phyloP scores from a whole-genome alignment of 164 flowering plant species.

The Euptelea pleiosperma region DNA sequence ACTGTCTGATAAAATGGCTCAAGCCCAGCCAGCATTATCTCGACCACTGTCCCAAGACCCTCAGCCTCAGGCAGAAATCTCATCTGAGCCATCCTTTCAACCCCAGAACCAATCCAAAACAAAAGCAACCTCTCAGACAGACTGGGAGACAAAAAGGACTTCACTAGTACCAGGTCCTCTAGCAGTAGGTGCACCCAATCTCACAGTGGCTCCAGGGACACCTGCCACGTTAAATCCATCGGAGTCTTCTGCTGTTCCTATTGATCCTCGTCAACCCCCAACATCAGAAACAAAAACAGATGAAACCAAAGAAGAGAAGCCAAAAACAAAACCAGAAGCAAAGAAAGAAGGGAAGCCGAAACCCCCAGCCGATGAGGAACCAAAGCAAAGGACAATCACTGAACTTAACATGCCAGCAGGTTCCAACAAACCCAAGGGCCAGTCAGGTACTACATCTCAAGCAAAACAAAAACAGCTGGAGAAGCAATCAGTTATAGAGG shows the following conservation, averaged over 20 bases:
- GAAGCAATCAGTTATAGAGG: conserved; percentile 20
- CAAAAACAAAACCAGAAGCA: conserved; percentile 10
- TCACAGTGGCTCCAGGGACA: background rate
- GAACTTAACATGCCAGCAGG: conserved; percentile 18
- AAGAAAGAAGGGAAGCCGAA: conserved; percentile 12
- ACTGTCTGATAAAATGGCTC: background rate
- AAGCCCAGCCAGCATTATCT: conserved; percentile 5
- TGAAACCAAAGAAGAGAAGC: conserved; percentile 20
- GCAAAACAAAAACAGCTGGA: conserved; percentile 12
- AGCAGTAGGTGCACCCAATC: background rate
- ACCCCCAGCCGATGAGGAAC: conserved; percentile 10
- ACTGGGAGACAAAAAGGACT: background rate
- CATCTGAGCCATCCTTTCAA: background rate
- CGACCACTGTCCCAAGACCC: background rate
- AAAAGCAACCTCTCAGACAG: background rate
- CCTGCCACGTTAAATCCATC: conserved; percentile 8
- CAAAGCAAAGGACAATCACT: conserved; percentile 12
- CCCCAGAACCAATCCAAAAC: background rate
- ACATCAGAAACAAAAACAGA: conserved; percentile 14
- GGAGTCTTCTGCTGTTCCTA: conserved; percentile 3
- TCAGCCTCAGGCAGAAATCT: background rate
- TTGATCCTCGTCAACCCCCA: conserved; percentile 7
- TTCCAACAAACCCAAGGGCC: conserved; percentile 12
- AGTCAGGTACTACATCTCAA: conserved; percentile 5
- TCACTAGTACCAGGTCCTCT: background rate